phyloP scores from a whole-genome alignment of 306 rosid genomes.

The Ormosia emarginata region DNA sequence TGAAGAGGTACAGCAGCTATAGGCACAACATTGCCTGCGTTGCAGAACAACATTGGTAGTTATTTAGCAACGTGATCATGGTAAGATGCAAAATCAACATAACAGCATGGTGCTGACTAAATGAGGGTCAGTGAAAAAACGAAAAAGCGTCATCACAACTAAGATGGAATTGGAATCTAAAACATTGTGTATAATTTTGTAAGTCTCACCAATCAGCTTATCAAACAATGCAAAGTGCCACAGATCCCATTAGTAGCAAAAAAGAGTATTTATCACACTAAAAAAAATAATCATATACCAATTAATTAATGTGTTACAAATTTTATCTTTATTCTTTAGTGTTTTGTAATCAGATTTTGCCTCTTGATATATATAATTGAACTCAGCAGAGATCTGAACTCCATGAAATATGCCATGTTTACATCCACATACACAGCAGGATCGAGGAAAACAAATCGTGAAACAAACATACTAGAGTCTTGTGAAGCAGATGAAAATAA shows the following conservation, averaged over 20 bases:
- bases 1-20: slow-evolving; percentile 43
- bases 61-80: not conserved
- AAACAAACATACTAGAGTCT: not conserved
- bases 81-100: not conserved
- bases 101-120: not conserved
- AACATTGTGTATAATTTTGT: not conserved
- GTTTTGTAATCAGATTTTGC: not conserved
- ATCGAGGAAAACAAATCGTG: not conserved
- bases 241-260: not conserved
- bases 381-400: not conserved
- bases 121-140: not conserved
- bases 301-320: not conserved
- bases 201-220: not conserved
- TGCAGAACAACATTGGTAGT: not conserved
- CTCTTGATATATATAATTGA: not conserved
- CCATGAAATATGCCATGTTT: not conserved
- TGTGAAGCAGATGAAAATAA: not conserved
- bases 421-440: not conserved
- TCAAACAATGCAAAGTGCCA: not conserved
- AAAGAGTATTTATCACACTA: not conserved
- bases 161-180: not conserved
- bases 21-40: slow-evolving; percentile 30
- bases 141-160: not conserved
- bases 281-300: slow-evolving; percentile 24
- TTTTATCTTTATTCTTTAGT: not conserved